Evolutionary conservation across 257 asterid species (phyloP), one percentile per base, ranked within the genome.

Genomic region (Solanum gracilifrons): DNA sequence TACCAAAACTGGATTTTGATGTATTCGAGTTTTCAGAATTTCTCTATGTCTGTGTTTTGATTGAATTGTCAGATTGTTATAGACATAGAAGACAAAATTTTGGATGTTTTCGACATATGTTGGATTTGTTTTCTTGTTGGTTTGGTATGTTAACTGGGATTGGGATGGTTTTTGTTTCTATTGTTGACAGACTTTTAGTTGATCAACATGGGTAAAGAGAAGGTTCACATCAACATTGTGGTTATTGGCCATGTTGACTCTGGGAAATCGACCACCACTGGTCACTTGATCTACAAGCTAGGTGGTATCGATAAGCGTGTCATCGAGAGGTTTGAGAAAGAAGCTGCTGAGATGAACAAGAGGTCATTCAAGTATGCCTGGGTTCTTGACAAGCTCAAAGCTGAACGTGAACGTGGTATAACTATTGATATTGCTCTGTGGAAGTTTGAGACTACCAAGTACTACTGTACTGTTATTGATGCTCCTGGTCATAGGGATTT

Each of bases 401-500:
- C 98, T 36, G 98, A 95, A 92, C 98, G 96, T 27, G 98, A 95
- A 64, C 98, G 97, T 87, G 98, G 97, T 90, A 95, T 95, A 10
- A 95, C 98, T 55, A 95, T 95, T 51, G 97, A 95, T 87, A 95
- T 95, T 86, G 98, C 98, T 85, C 74, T 95, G 93, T 95, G 98
- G 98, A 95, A 95, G 91, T 95, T 95, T 31, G 98, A 95, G 94
- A 95, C 98, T 66, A 95, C 96, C 87, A 95, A 95, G 91, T 95
- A 95, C 90, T 95, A 94, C 91, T 95, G 98, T 93, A 95, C 97
- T 1, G 98, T 95, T 85, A 95, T 95, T 75, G 98, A 95, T 92
- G 98, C 98, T 4, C 98, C 98, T 37, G 98, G 98, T 36, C 98
- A 95, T 75, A 95, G 98, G 83, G 98, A 95, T 86, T 95, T 95